Percentiles rank a stretch among this genome's conserved stretches.
Conservation (phyloP, 768 basidiomycete species). For the Tylopilus plumbeoviolaceoides region DNA sequence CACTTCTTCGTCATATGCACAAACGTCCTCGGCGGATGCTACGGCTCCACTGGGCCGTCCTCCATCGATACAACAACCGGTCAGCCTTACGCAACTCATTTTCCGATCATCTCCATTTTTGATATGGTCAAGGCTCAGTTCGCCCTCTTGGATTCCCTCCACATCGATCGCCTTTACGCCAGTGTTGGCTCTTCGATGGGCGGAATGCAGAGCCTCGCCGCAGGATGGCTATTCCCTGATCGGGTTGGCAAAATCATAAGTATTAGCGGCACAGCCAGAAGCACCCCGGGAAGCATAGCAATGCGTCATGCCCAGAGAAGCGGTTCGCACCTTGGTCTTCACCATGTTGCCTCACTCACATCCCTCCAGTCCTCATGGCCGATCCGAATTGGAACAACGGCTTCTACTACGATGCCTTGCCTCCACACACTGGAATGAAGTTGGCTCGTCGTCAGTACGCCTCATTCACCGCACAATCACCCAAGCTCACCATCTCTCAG, state of each 20-base stretch:
- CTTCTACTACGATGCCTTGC: slow-evolving; percentile 93
- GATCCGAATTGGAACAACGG: slow-evolving; percentile 99
- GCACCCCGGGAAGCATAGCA: slow-evolving; percentile 87
- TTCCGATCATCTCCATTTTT: slow-evolving; percentile 90
- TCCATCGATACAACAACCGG: slow-evolving; percentile 68
- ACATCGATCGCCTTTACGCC: slow-evolving; percentile 83
- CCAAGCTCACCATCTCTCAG: slow-evolving; percentile 36
- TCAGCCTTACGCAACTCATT: slow-evolving; percentile 79
- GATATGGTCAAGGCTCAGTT: slow-evolving; percentile 98
- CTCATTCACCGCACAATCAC: not conserved
- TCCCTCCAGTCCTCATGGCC: slow-evolving; percentile 83
- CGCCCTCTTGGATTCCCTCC: slow-evolving; percentile 75
- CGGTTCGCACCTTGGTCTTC: slow-evolving; percentile 45
- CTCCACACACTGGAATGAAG: slow-evolving; percentile 98
- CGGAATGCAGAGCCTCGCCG: slow-evolving; percentile 94
- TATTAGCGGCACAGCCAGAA: slow-evolving; percentile 93
- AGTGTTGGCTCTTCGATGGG: slow-evolving; percentile 97
- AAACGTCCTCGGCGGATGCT: slow-evolving; percentile 96
- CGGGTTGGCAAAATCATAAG: slow-evolving; percentile 88
- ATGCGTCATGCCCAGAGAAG: slow-evolving; percentile 96
- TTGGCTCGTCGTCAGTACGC: slow-evolving; percentile 82
- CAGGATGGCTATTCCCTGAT: slow-evolving; percentile 89
- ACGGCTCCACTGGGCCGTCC: slow-evolving; percentile 94
- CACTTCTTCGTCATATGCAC: slow-evolving; percentile 93
- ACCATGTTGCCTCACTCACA: not conserved